Base-by-base conservation (phyloP, 306 rosid genomes). In the Cyclanthera cordifolia region DNA sequence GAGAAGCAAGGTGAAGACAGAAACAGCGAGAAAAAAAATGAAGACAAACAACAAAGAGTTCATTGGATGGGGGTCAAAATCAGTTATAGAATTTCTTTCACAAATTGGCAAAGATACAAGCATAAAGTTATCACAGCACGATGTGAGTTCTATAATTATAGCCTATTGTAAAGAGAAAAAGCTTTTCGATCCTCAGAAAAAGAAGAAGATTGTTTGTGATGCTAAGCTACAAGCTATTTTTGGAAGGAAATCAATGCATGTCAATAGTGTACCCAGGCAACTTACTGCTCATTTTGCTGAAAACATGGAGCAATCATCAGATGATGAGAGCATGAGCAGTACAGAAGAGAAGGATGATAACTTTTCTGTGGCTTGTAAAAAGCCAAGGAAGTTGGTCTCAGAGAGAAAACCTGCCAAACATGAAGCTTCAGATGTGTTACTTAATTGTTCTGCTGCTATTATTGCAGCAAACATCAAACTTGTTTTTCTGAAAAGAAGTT, bases 41-140 rank as follows among this genome's bases (percentile, higher is more conserved):
- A 81, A 75, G 72, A 69, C 77, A 43, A 81, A 72, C 80, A 81
- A 76, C 74, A 80, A 49, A 27, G 85, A 85, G 63, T 87, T 84
- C 76, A 66, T 73, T 73, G 96, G 92, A 32, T 90, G 96, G 96
- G 88, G 86, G 51, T 84, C 95, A 24, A 81, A 70, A 79, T 53
- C 75, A 56, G 84, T 90, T 28, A 28, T 79, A 72, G 83, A 78
- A 27, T 90, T 90, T 80, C 95, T 90, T 79, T n/a, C 74, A 24
- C 16, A 59, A 37, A 73, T 71, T 10, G 83, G 91, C 34, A 72
- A 53, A 73, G 88, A 84, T 73, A 81, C 81, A 0, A 69, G 65
- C 27, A 61, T 66, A 55, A 79, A 78, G 70, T 65, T 76, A 48
- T 84, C 90, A n/a, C 90, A 85, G 74, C 49, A 73, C 63, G 95